phyloP scores from a whole-genome alignment of 31 red algal genomes.

The Pterothamnion heteromorphum region DNA sequence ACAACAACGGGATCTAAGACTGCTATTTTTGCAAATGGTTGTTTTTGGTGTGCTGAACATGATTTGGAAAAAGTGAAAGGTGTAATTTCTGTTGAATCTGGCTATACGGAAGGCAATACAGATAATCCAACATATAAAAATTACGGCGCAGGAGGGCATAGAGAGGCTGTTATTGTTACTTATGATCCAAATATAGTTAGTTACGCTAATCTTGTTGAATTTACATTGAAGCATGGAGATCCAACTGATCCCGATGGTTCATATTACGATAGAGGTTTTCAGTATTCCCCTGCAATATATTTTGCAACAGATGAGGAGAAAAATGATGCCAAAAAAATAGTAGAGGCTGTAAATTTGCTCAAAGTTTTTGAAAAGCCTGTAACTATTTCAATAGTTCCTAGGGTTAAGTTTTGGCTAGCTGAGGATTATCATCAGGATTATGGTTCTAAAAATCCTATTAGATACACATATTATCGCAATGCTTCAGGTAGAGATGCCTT shows the following conservation, averaged over 20 bases:
- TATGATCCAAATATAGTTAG: slow-evolving; percentile 62
- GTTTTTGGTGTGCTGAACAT: slow-evolving; percentile 67
- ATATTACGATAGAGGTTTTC: slow-evolving; percentile 53
- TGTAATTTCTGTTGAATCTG: slow-evolving; percentile 54
- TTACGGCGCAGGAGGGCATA: slow-evolving; percentile 42
- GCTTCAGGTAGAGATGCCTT: slow-evolving; percentile 37
- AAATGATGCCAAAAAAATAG: slow-evolving; percentile 24
- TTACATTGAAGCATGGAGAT: slow-evolving; percentile 53
- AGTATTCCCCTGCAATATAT: slow-evolving; percentile 67
- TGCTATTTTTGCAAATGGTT: slow-evolving; percentile 63
- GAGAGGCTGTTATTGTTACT: slow-evolving; percentile 56
- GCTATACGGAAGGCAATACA: slow-evolving; percentile 55
- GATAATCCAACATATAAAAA: slow-evolving; percentile 56
- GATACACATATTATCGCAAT: slow-evolving; percentile 46
- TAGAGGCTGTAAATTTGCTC: slow-evolving; percentile 27
- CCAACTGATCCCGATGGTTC: slow-evolving; percentile 57
- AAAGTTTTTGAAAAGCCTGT: slow-evolving; percentile 34
- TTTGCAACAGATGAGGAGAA: slow-evolving; percentile 57
- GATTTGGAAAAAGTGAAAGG: slow-evolving; percentile 55
- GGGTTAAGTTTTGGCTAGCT: slow-evolving; percentile 24
- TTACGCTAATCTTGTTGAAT: slow-evolving; percentile 57
- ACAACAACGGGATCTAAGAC: neutral
- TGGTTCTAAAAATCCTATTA: slow-evolving; percentile 45
- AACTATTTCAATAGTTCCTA: slow-evolving; percentile 8
- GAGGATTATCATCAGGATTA: slow-evolving; percentile 67